Evolutionary conservation across 192 early-diverging fungal genomes (phyloP), one percentile per base, ranked within the genome.

Genomic region (Oehlia diaphana): DNA sequence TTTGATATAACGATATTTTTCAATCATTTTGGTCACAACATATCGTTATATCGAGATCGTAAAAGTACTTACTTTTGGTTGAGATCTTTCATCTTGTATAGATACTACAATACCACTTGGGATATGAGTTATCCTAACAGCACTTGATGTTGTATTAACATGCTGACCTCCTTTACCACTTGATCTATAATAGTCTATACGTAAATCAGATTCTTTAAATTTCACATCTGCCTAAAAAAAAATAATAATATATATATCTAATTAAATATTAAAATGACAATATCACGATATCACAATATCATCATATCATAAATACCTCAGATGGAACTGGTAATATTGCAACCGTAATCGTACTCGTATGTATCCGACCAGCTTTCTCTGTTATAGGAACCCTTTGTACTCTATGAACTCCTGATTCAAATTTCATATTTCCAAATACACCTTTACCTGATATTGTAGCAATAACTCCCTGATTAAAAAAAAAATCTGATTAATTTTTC

Each of bases 91-190:
- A 74, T 93, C 93, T 86, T 98, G 96, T 84, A 94, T 95, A 42
- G 92, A 86, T 7, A 96, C 93, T 9, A 90, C 88, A 50, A 96
- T 92, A 0, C 96, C 96, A 4, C 96, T 96, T 9, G 98, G 95
- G 28, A 97, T 79, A 86, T 99, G 98, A 9, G 94, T 96, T 37
- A 99, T 89, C 7, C 96, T 90, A 74, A 98, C 95, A 9, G 97
- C 96, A 80, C 92, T 94, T 72, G 98, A 96, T 0, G 97, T 98
- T 4, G 93, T 98, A 72, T 98, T 99, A 9, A 98, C 96, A 81
- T 97, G 96, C 89, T 95, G 94, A 19, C 94, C 94, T n/a, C 94
- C 94, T n/a, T 91, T 89, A 14, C 94, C 94, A 16, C 90, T 92
- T 33, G 94, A 91, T 8, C 94, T 86, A 78, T 90, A 94, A 39